Percentiles rank a stretch among this genome's conserved stretches.
Evolutionary conservation across 371 early-diverging fungal species (phyloP).

Genomic region (Mortierella sp.): DNA sequence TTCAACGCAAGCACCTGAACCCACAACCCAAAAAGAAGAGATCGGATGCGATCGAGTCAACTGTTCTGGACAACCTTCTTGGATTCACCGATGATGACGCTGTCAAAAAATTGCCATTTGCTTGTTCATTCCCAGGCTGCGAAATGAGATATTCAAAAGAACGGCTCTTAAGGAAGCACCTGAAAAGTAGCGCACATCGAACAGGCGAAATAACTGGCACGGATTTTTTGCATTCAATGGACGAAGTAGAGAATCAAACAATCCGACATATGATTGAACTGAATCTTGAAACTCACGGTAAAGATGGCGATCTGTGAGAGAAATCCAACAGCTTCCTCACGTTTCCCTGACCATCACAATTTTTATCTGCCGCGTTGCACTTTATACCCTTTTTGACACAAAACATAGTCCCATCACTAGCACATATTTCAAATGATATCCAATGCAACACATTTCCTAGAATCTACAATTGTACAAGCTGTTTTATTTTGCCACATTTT

Average conservation of each 20-base stretch:
- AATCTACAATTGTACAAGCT: background rate
- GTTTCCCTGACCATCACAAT: background rate
- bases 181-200: slow-evolving; percentile 50
- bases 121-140: slow-evolving; percentile 29
- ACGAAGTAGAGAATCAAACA: slow-evolving; percentile 22
- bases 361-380: background rate
- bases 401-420: background rate
- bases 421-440: background rate
- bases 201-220: slow-evolving; percentile 15
- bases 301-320: background rate
- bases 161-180: slow-evolving; percentile 43
- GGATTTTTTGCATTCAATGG: slow-evolving; percentile 13
- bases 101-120: slow-evolving; percentile 13
- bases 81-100: slow-evolving; percentile 30
- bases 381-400: background rate
- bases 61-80: slow-evolving; percentile 18
- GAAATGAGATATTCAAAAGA: slow-evolving; percentile 32
- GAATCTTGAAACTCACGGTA: slow-evolving; percentile 4
- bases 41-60: slow-evolving; percentile 17
- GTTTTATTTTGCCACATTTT: slow-evolving; percentile 14
- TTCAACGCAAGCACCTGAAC: slow-evolving; percentile 51
- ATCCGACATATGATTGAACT: slow-evolving; percentile 33
- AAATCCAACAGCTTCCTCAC: background rate
- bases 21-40: slow-evolving; percentile 24
- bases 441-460: background rate